Conservation (phyloP, 257 asterid species). For the Solanum pennellii region DNA sequence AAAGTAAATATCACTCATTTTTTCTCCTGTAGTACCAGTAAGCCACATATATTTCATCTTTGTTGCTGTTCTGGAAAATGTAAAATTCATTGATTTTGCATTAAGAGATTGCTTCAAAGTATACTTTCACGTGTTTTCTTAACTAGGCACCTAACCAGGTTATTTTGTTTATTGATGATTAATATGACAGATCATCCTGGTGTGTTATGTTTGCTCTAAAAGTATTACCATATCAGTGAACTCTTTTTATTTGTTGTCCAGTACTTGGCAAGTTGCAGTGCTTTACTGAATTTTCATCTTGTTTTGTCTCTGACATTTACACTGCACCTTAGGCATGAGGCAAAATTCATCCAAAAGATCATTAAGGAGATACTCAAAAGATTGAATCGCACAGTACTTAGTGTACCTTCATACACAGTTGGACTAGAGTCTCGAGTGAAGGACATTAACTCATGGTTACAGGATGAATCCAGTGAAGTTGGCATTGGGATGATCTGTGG, state of each 20-base stretch:
- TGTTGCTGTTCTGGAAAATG: not conserved
- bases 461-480: not conserved
- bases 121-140: not conserved
- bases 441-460: conserved; percentile 1
- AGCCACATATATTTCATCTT: not conserved
- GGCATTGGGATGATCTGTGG: conserved; percentile 2
- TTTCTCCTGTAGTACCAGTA: not conserved
- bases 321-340: not conserved
- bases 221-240: not conserved
- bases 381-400: not conserved
- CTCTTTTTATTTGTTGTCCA: not conserved
- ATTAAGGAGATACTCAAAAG: not conserved
- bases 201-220: not conserved
- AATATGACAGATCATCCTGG: not conserved
- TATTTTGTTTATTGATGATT: not conserved
- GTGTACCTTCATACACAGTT: not conserved
- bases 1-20: not conserved
- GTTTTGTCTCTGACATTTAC: not conserved
- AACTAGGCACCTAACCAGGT: not conserved
- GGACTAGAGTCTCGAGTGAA: conserved; percentile 7
- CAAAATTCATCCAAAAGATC: conserved; percentile 8
- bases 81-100: not conserved
- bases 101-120: not conserved
- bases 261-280: not conserved
- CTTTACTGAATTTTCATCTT: not conserved